These are phyloP conservation scores for Epichloe typhina DNA, from an alignment of 2,329 filamentous ascomycete species.

Conservation along the genomic window DNA sequence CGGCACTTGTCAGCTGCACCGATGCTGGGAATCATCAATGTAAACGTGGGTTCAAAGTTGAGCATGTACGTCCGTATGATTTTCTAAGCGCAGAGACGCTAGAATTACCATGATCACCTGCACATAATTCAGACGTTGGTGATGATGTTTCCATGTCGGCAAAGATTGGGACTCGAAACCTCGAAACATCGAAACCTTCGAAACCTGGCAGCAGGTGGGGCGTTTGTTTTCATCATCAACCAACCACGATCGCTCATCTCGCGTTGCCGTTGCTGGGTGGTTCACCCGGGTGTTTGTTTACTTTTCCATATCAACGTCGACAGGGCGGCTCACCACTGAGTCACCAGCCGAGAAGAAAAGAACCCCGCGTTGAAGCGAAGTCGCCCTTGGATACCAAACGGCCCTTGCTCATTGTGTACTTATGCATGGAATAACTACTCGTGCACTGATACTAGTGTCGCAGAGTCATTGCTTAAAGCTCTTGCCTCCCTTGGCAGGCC, in stretches of 20 bases:
- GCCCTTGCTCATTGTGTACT: background rate
- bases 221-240: background rate
- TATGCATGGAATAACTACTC: background rate
- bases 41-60: too few relatives aligned
- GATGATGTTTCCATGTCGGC: too few relatives aligned
- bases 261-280: constrained; percentile 15
- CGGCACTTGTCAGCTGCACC: too few relatives aligned
- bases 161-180: too few relatives aligned
- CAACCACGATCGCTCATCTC: background rate
- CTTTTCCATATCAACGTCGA: constrained; percentile 5
- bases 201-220: background rate
- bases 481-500: background rate
- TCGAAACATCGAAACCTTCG: too few relatives aligned
- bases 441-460: background rate
- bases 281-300: constrained; percentile 13
- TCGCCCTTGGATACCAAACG: background rate
- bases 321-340: background rate
- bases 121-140: too few relatives aligned
- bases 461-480: background rate
- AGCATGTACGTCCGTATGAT: too few relatives aligned
- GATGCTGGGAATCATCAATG: too few relatives aligned
- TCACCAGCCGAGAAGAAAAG: constrained; percentile 1
- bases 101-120: too few relatives aligned
- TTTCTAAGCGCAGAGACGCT: too few relatives aligned
- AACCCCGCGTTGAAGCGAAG: constrained; percentile 11